These are phyloP conservation scores for Phytophthora europaea DNA, from an alignment of 352 stramenopile genomes.

Conservation along the genomic window DNA sequence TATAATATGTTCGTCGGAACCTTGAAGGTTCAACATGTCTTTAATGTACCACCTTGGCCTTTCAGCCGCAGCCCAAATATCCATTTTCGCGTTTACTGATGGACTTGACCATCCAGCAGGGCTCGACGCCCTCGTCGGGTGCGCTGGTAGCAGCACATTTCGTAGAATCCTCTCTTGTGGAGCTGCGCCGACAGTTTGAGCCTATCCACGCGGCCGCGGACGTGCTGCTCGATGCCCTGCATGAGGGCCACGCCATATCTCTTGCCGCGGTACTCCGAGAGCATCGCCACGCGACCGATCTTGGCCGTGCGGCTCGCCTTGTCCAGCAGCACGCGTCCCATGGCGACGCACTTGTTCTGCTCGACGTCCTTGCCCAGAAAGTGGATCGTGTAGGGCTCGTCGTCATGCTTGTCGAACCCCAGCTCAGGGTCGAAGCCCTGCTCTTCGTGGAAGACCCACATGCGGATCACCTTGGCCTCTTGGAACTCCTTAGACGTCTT, in stretches of 20 bases:
- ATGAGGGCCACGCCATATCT: constrained; percentile 59
- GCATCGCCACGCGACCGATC: constrained; percentile 67
- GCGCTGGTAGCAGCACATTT: constrained; percentile 42
- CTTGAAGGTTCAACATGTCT: background rate
- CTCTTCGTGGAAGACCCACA: constrained; percentile 67
- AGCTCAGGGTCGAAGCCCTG: constrained; percentile 49
- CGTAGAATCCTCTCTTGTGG: constrained; percentile 41
- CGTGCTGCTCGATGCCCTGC: constrained; percentile 40
- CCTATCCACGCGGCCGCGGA: constrained; percentile 41
- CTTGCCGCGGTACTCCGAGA: constrained; percentile 66
- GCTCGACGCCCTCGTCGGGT: constrained; percentile 38
- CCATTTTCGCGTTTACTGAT: constrained; percentile 2
- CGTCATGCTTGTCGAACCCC: constrained; percentile 60
- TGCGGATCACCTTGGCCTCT: constrained; percentile 53
- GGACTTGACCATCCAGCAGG: constrained; percentile 50
- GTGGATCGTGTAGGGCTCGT: constrained; percentile 53
- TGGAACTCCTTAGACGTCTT: constrained; percentile 50
- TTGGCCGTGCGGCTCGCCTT: constrained; percentile 45
- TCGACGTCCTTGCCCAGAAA: constrained; percentile 69
- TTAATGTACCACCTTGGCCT: background rate
- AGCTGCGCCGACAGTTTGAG: constrained; percentile 61
- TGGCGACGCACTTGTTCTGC: constrained; percentile 60
- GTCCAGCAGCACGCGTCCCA: constrained; percentile 56
- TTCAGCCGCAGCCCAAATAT: background rate
- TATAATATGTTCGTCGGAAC: background rate